Conservation (phyloP, 2,329 filamentous ascomycete genomes). For the Trichophyton simii region DNA sequence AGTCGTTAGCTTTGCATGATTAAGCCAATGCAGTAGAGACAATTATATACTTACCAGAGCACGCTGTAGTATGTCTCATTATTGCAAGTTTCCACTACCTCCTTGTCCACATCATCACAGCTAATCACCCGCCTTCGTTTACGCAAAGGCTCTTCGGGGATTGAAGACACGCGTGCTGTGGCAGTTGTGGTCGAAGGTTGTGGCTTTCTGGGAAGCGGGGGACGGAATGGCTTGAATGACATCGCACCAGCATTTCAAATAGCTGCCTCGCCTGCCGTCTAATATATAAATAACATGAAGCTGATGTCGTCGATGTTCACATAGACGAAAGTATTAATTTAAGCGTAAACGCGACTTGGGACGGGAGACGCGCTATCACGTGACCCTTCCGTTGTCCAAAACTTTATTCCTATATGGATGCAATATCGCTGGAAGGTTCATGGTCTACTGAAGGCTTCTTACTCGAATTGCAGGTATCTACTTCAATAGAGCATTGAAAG, state of each 20-base stretch:
- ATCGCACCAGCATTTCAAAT: background rate
- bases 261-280: too few relatives aligned
- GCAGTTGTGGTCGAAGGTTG: background rate
- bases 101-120: slow-evolving; percentile 12
- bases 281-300: too few relatives aligned
- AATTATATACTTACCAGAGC: slow-evolving; percentile 29
- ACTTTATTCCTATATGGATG: too few relatives aligned
- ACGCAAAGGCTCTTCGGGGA: slow-evolving; percentile 15
- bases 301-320: too few relatives aligned
- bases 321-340: too few relatives aligned
- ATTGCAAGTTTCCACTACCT: background rate
- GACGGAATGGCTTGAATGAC: slow-evolving; percentile 31
- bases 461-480: too few relatives aligned
- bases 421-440: too few relatives aligned
- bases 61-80: slow-evolving; percentile 35
- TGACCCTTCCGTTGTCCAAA: too few relatives aligned
- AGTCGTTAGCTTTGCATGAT: slow-evolving; percentile 1
- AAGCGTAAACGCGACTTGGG: too few relatives aligned
- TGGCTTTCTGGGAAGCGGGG: slow-evolving; percentile 30
- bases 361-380: too few relatives aligned
- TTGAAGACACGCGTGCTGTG: background rate
- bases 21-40: background rate
- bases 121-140: slow-evolving; percentile 27
- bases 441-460: too few relatives aligned
- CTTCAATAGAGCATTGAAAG: too few relatives aligned